These are phyloP conservation scores for Naganishia vishniacii DNA, from an alignment of 768 basidiomycete genomes.

Conservation along the genomic window DNA sequence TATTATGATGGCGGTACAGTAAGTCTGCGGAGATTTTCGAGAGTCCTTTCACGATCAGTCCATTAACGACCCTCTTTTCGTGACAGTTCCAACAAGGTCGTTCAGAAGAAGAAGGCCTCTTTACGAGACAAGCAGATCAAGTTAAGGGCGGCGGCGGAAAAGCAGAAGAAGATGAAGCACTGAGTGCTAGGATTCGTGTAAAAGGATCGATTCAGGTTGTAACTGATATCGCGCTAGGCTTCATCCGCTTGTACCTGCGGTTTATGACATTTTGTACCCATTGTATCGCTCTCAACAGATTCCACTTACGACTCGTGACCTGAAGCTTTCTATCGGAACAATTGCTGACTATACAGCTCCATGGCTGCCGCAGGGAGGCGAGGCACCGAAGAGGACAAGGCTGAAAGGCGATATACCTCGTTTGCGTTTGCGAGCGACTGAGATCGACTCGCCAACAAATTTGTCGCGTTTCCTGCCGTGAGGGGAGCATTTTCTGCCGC, in stretches of 20 bases:
- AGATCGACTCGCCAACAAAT: too few species aligned
- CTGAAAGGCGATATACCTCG: too few species aligned
- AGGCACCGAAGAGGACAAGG: too few species aligned
- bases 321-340: too few species aligned
- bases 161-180: constrained; percentile 44
- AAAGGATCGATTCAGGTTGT: constrained; percentile 12
- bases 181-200: background rate
- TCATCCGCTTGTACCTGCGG: background rate
- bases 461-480: too few species aligned
- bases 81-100: constrained; percentile 44
- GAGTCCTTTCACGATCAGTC: background rate
- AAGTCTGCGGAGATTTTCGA: constrained; percentile 27
- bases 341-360: too few species aligned
- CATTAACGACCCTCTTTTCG: background rate
- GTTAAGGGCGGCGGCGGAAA: constrained; percentile 43
- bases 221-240: constrained; percentile 1
- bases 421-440: too few species aligned
- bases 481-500: too few species aligned
- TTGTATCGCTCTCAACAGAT: background rate
- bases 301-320: too few species aligned
- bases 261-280: background rate
- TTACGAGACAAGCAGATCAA: constrained; percentile 48
- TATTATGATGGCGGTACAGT: constrained; percentile 61
- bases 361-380: too few species aligned
- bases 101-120: constrained; percentile 49